Evolutionary conservation across 495 filamentous ascomycete genomes (phyloP), one percentile per base, ranked within the genome.

Genomic region (Penicillium odoratum): DNA sequence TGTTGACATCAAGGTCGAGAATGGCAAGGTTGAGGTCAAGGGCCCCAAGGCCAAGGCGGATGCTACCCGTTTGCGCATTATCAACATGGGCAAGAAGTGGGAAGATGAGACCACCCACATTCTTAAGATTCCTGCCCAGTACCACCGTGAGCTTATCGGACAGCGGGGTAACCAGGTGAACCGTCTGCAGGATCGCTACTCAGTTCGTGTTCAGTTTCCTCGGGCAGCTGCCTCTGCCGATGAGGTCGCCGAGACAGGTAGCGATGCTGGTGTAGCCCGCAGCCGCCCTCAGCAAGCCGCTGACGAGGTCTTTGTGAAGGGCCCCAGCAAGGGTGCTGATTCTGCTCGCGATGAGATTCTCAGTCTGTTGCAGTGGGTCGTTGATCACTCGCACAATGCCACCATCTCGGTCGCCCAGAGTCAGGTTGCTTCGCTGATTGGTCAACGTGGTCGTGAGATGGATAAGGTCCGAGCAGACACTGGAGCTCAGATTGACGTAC

Each of bases 161-260:
- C 74, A 83, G 60, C 82, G 83, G 58, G 86, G 86, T 36, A 80
- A 69, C 63, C 84, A 88, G 66, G 83, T 89, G 59, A 86, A 86
- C 63, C 77, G 83, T 47, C 75, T 89, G 11, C 90, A 96, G 72
- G 88, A 88, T 45, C 85, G 91, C 43, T 97, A 98, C 78, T 85
- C 87, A 58, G 93, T 97, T 42, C 88, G 92, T 51, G 91, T 99
- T 59, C 91, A 95, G 70, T 98, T 99, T 78, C 94, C 94, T 43
- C 85, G 89, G 25, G 85, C 85, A 4, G 71, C 80, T n/a, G 77
- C 80, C 44, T 65, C 64, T 54, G 85, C 81, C 56, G 93, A 95
- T 57, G 88, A 88, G 55, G 77, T 80, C 50, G 81, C 77, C 1
- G 93, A 93, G 67, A 82, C 78, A 40, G 78, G 81, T 36, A 93